phyloP scores from a whole-genome alignment of 140 eudicot genomes.

The Flaveria floridana region DNA sequence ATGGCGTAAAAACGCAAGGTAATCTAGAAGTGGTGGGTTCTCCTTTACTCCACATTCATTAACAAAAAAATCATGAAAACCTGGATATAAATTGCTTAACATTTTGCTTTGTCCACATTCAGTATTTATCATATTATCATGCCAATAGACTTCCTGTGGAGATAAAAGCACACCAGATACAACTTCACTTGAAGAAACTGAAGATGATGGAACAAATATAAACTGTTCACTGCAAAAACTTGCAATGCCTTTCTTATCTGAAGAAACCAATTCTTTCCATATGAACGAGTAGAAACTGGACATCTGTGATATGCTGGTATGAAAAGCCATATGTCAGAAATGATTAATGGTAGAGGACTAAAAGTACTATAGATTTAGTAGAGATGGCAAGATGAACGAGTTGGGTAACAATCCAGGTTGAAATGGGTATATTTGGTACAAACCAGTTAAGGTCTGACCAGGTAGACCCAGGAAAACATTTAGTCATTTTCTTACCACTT shows the following conservation, averaged over 20 bases:
- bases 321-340: constrained; percentile 26
- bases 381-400: background rate
- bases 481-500: background rate
- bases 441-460: background rate
- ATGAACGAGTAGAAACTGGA: constrained; percentile 61
- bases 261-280: constrained; percentile 56
- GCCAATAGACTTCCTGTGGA: constrained; percentile 84
- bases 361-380: background rate
- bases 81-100: constrained; percentile 60
- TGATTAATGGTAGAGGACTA: background rate
- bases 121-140: constrained; percentile 47
- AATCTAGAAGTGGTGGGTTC: constrained; percentile 52
- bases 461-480: background rate
- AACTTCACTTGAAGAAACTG: constrained; percentile 41
- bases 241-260: constrained; percentile 40
- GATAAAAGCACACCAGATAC: constrained; percentile 66
- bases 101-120: constrained; percentile 38
- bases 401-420: background rate
- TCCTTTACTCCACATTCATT: constrained; percentile 75
- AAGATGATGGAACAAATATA: constrained; percentile 65
- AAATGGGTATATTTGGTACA: background rate
- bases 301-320: constrained; percentile 72
- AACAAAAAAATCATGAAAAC: constrained; percentile 73
- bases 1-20: constrained; percentile 63
- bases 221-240: constrained; percentile 50